Base-by-base conservation (phyloP, 1,284 basidiomycete genomes). In the Naganishia albida region DNA sequence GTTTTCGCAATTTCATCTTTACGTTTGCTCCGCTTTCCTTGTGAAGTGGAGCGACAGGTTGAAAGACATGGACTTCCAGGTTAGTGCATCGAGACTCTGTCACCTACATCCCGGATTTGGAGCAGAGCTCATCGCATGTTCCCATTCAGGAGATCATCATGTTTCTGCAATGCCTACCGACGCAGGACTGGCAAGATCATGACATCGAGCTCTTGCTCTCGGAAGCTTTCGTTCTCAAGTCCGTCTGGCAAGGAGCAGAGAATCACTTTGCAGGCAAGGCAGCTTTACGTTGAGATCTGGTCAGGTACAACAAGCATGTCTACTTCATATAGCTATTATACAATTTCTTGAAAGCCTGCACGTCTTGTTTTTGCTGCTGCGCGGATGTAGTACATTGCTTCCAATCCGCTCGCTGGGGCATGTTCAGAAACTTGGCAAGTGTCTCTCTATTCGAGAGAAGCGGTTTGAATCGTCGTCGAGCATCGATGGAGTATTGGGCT, bases 101-200 rank as follows among this genome's bases (percentile, higher is more conserved):
- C 34, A 10, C 34, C 34, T 34, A 34, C 34, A 4, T 10, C 10
- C 34, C 6, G 34, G 34, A 4, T 6, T 34, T 34, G 10, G 34
- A 34, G 34, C 34, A 34, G 34, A 12, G 20, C 48, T 46, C 15
- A 48, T 39, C 12, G 15, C 15, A 52, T 4, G 8, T 56, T 46
- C 30, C n/a, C 25, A 15, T 52, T 52, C 42, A 95, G 91, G 93
- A 92, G 57, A 96, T 98, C 78, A 99, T 99, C 78, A 98, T 99
- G 89, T 99, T 97, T 81, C 83, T 99, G 2, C 95, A 99, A 79
- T 91, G 91, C 3, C 84, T 97, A 4, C 95, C 96, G 10, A 99
- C 95, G 1, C 91, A 95, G 73, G 85, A 85, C 59, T 99, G 96
- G 95, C 87, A 86, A 6, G 95, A 99, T 78, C 88, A 93, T 73